phyloP scores from a whole-genome alignment of 331 rosid genomes.

The Stylosanthes scabra region DNA sequence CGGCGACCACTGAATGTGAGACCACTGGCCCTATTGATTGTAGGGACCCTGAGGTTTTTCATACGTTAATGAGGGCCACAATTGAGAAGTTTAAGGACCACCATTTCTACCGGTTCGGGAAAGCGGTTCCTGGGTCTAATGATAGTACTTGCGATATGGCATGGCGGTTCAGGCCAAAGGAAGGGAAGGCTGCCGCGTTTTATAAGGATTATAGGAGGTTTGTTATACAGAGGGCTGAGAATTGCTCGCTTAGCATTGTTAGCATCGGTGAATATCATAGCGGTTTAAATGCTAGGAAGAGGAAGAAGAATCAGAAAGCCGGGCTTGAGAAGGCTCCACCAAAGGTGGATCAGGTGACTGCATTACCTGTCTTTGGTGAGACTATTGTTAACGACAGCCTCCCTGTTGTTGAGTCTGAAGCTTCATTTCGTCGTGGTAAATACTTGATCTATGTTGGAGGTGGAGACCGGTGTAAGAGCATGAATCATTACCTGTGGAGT shows the following conservation, averaged over 20 bases:
- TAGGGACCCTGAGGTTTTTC: constrained; percentile 91
- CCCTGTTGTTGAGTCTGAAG: constrained; percentile 88
- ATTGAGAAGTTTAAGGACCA: constrained; percentile 91
- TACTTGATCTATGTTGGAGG: constrained; percentile 81
- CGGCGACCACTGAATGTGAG: constrained; percentile 44
- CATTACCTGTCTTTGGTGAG: constrained; percentile 87
- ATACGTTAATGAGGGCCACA: constrained; percentile 86
- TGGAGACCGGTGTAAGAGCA: constrained; percentile 96
- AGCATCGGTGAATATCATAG: constrained; percentile 90
- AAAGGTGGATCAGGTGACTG: constrained; percentile 48
- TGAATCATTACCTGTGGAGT: constrained; percentile 98
- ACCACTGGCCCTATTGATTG: constrained; percentile 73
- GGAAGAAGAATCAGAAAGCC: constrained; percentile 71
- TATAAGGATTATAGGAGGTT: constrained; percentile 97
- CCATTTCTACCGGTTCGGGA: constrained; percentile 91
- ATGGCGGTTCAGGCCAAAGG: constrained; percentile 97
- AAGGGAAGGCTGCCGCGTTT: constrained; percentile 89
- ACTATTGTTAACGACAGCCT: constrained; percentile 76
- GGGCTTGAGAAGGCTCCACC: constrained; percentile 67
- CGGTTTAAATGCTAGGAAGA: constrained; percentile 90
- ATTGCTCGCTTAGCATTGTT: constrained; percentile 71
- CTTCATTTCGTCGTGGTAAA: constrained; percentile 72
- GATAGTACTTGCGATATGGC: constrained; percentile 94
- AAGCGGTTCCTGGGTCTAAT: constrained; percentile 67
- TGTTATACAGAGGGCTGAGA: constrained; percentile 65